These are phyloP conservation scores for Leccinellum rugosiceps DNA, from an alignment of 768 basidiomycete genomes.

Conservation along the genomic window DNA sequence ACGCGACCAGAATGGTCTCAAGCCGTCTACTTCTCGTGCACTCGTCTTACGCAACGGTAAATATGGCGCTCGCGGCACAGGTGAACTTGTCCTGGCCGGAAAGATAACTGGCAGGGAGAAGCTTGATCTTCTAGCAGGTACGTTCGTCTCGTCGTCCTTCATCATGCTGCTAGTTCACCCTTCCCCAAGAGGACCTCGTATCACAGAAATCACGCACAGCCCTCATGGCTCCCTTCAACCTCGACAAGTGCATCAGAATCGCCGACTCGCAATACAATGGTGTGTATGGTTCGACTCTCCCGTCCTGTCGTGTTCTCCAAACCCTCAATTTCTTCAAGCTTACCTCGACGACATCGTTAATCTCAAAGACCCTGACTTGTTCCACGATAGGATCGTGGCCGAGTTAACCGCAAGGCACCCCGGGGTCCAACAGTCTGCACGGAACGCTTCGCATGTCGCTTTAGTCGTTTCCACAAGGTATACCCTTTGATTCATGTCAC, in stretches of 20 bases:
- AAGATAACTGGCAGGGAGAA: constrained; percentile 77
- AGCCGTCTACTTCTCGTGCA: constrained; percentile 69
- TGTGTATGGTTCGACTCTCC: constrained; percentile 31
- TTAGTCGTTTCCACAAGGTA: constrained; percentile 60
- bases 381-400: constrained; percentile 51
- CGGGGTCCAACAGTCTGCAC: constrained; percentile 29
- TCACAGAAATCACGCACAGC: constrained; percentile 51
- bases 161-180: neutral
- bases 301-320: constrained; percentile 1
- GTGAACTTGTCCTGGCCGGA: constrained; percentile 55
- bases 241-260: constrained; percentile 61
- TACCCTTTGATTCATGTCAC: constrained; percentile 6
- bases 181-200: constrained; percentile 60
- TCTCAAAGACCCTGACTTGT: constrained; percentile 64
- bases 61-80: constrained; percentile 66
- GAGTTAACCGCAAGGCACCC: constrained; percentile 55
- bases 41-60: constrained; percentile 74
- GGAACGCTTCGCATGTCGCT: constrained; percentile 52
- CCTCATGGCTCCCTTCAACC: constrained; percentile 58
- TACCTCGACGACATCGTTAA: constrained; percentile 68
- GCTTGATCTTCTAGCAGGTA: constrained; percentile 75
- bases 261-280: constrained; percentile 73
- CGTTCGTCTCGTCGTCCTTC: constrained; percentile 3
- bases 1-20: constrained; percentile 48
- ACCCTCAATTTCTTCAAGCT: constrained; percentile 36